Conservation (phyloP, 768 basidiomycete genomes). For the Agaricus sinodeliciosus region DNA sequence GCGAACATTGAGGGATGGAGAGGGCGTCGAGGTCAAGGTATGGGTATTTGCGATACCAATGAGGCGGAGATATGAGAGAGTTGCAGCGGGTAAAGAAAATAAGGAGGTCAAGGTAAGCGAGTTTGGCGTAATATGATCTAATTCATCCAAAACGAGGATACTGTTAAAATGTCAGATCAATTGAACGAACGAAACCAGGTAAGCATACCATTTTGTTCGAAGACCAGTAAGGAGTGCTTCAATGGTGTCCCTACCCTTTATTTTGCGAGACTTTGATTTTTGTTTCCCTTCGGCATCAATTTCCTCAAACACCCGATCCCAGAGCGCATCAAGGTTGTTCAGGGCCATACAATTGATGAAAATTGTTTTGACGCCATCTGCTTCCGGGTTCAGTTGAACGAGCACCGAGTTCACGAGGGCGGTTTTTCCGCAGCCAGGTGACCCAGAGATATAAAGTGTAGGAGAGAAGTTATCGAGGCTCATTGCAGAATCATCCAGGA, state of each 20-base stretch:
- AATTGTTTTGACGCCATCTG: slow-evolving; percentile 37
- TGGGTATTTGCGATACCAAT: slow-evolving; percentile 14
- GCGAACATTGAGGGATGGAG: slow-evolving; percentile 35
- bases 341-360: slow-evolving; percentile 81
- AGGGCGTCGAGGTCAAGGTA: slow-evolving; percentile 13
- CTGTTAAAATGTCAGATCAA: slow-evolving; percentile 29
- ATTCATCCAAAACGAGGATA: slow-evolving; percentile 77
- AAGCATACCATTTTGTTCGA: slow-evolving; percentile 46
- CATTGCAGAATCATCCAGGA: slow-evolving; percentile 30
- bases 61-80: slow-evolving; percentile 50
- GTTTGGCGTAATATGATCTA: slow-evolving; percentile 72
- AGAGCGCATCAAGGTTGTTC: slow-evolving; percentile 58
- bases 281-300: slow-evolving; percentile 31
- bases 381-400: slow-evolving; percentile 29
- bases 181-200: background rate
- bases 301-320: slow-evolving; percentile 61
- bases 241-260: slow-evolving; percentile 42
- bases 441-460: slow-evolving; percentile 83
- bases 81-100: slow-evolving; percentile 58
- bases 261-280: slow-evolving; percentile 29
- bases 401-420: slow-evolving; percentile 72
- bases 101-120: slow-evolving; percentile 52
- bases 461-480: slow-evolving; percentile 24
- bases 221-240: slow-evolving; percentile 36
- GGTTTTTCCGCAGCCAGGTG: slow-evolving; percentile 91